Base-by-base conservation (phyloP, 2,329 filamentous ascomycete genomes). In the Botrytis galanthina region DNA sequence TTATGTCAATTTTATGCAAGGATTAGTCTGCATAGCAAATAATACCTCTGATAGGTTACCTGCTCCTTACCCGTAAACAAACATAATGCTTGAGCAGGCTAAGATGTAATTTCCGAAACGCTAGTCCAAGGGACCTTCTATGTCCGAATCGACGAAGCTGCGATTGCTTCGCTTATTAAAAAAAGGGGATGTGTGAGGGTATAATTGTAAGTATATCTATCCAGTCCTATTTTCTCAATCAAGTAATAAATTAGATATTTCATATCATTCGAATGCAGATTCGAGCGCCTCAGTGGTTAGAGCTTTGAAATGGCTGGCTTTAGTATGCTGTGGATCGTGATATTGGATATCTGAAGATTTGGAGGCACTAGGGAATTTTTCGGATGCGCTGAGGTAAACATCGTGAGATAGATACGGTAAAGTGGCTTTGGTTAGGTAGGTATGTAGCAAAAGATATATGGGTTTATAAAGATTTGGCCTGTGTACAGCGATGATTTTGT, bases 211-310 rank as follows among this genome's bases (percentile, higher is more conserved):
- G 48, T 54, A 54, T 3, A n/a, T n/a, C 5, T n/a, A 6, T n/a
- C 6, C 2, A 26, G 1, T 6, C 1, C 2, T n/a, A 54, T n/a
- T 14, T n/a, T 16, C n/a, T 57, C 6, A 6, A 1, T 9, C 2
- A 2, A 57, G 29, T 16, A 18, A 29, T 57, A 9, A 29, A 4
- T 29, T 0, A 0, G 0, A 29, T 29, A 29, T 29, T 32, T 8
- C 6, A 29, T 18, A 29, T 54, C 14, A 9, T 29, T 57, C 7
- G 1, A 2, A 18, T 29, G n/a, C n/a, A 32, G n/a, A 57, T 57
- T 29, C 6, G 14, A 29, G 14, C 14, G 3, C 7, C 12, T 16
- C 14, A 3, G 12, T 57, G 0, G 0, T 9, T 5, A 29, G 8
- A 29, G n/a, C 14, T 29, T 4, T 18, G 6, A 14, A 3, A 18